Base-by-base conservation (phyloP, 2,329 filamentous ascomycete species). In the Aspergillus sclerotialis region DNA sequence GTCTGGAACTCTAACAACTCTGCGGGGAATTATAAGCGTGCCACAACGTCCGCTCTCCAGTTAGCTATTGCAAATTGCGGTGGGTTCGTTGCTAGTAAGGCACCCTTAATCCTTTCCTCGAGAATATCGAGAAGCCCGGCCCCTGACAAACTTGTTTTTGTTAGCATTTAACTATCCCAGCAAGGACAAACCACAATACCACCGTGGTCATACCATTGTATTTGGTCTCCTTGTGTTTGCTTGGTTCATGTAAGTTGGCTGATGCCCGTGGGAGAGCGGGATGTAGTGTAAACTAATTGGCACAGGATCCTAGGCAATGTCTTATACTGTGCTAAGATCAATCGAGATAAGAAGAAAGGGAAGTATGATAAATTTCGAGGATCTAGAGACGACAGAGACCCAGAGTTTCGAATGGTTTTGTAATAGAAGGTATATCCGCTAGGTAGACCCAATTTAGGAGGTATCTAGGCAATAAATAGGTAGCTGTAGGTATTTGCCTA, bases 1-100 rank as follows among this genome's bases (percentile, higher is more conserved):
- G 78, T 73, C 1, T 83, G 79, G 78, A 73, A 78, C 41, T 74
- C 75, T 2, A 82, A 82, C 50, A 83, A 83, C 51, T 78, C 73
- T 1, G 77, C 78, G 0, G 78, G 75, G 0, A 80, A 84, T 50
- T 84, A 83, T 50, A 84, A 84, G 54, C 64, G 80, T 10, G 80
- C 81, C 0, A 83, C 80, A 0, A 80, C 79, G 0, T 75, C 73
- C 1, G 80, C 74, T 0, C 48, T 83, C 45, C 79, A 84, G 54
- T 63, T 84, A 16, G 73, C 74, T 1, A 75, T 83, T 44, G 80
- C 79, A 0, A 84, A 84, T 43, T 73, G 70, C 6, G 79, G 79
- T 29, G 80, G 80, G 0, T 81, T 83, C 44, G 77, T 83, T 2
- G 74, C 78, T 0, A 75, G 71, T 68, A 47, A 45, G 65, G 51